Evolutionary conservation across 768 basidiomycete genomes (phyloP), one percentile per base, ranked within the genome.

Genomic region (Suillus alpinus): DNA sequence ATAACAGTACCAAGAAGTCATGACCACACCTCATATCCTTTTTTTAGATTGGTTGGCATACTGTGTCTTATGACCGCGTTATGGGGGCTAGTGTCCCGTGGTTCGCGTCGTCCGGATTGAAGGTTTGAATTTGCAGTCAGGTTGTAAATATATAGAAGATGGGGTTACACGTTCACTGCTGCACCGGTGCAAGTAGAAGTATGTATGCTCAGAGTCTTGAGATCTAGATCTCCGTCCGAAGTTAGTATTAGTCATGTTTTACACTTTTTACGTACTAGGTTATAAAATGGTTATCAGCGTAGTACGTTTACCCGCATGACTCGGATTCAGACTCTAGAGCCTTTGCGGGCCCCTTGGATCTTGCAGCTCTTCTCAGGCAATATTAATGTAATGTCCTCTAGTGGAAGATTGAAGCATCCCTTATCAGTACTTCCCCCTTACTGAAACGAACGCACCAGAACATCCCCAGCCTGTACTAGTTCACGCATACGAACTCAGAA

Each of bases 51-150:
- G 29, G 66, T 77, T 8, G 63, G 72, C 1, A 75, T 78, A 71
- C 69, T 78, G 71, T 66, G 44, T 6, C 44, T 74, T 9, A 73
- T 77, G 71, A 62, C 73, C 20, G 63, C 56, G 6, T 39, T 78
- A 18, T 78, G 77, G 77, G 65, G 65, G 10, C 50, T 74, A 34
- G 71, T 75, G 10, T 72, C 74, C 7, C 67, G 63, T 49, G 41
- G 59, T 41, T 57, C 59, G n/a, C 57, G 57, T n/a, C 34, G 57
- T 29, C 12, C 50, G 1, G 40, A 60, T 58, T 60, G 13, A 60
- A 39, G 36, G n/a, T 52, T 52, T 14, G 32, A 52, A 23, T 23
- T 52, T 36, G 32, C 12, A 16, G 16, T 20, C 23, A 37, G 52
- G 16, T 26, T 18, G 52, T 37, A 26, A 0, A 37, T 37, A 37